These are phyloP conservation scores for Termitomyces sp. DNA, from an alignment of 768 basidiomycete species.

Conservation along the genomic window DNA sequence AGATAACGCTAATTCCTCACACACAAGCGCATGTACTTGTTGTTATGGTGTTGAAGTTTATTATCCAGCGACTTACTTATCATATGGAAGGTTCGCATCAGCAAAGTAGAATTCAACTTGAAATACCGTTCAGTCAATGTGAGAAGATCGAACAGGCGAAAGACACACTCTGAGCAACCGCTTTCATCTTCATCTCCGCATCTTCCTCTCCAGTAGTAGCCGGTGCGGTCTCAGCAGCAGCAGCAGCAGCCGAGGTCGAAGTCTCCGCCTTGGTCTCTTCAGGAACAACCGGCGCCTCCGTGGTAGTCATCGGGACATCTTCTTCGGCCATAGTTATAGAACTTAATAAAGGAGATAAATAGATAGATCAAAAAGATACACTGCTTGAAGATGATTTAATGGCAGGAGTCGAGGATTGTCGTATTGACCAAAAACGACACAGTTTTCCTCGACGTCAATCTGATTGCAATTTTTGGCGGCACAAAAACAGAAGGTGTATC, in stretches of 20 bases:
- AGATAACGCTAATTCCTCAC: neutral
- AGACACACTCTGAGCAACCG: conserved; percentile 49
- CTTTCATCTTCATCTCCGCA: conserved; percentile 39
- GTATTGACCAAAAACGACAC: neutral
- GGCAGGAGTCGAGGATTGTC: conserved; percentile 2
- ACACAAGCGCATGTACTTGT: neutral
- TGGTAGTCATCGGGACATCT: conserved; percentile 17
- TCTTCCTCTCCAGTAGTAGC: conserved; percentile 17
- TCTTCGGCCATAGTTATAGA: conserved; percentile 21
- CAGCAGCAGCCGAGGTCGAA: conserved; percentile 5
- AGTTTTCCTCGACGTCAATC: neutral
- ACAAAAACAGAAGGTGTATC: neutral
- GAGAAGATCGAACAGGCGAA: neutral
- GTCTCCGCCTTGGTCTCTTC: conserved; percentile 9
- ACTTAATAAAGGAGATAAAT: conserved; percentile 13
- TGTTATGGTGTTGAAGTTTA: neutral
- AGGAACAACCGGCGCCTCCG: conserved; percentile 9
- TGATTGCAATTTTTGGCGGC: neutral
- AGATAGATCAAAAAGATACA: conserved; percentile 7
- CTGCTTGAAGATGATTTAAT: neutral
- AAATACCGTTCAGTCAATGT: neutral
- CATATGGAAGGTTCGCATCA: conserved; percentile 91
- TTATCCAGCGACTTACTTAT: conserved; percentile 49
- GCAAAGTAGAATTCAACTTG: conserved; percentile 96
- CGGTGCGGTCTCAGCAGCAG: conserved; percentile 10